Evolutionary conservation across 2,329 filamentous ascomycete genomes (phyloP).

Genomic region (Dryadomyces quercivorus): DNA sequence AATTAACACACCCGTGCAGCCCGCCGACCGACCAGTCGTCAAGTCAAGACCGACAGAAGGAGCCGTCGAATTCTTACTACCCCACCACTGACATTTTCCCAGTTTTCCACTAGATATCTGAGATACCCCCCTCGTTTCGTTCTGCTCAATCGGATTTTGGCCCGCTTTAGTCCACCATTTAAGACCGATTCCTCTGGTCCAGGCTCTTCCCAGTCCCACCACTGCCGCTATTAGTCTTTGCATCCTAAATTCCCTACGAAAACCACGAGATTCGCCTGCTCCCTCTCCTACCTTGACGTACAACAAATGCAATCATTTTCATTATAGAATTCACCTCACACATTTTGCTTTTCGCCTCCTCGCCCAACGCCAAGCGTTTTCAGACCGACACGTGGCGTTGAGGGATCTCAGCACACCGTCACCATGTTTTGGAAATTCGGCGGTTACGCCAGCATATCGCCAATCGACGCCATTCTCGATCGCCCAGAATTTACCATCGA

Average conservation of each 20-base stretch:
- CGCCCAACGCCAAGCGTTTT: background rate
- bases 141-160: background rate
- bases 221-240: background rate
- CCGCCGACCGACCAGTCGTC: background rate
- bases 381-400: background rate
- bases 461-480: constrained; percentile 92
- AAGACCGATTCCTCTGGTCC: background rate
- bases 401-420: constrained; percentile 18
- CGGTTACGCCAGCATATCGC: constrained; percentile 94
- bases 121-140: background rate
- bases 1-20: background rate
- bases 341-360: background rate
- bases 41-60: background rate
- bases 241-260: background rate
- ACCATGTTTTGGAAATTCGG: constrained; percentile 99
- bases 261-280: background rate
- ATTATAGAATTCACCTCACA: no score
- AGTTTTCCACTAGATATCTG: background rate
- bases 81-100: background rate
- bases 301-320: background rate
- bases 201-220: no score
- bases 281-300: no score
- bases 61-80: no score
- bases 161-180: background rate
- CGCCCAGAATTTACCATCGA: constrained; percentile 93